Conservation (phyloP, 352 stramenopile genomes). For the Globisporangium echinulatum region DNA sequence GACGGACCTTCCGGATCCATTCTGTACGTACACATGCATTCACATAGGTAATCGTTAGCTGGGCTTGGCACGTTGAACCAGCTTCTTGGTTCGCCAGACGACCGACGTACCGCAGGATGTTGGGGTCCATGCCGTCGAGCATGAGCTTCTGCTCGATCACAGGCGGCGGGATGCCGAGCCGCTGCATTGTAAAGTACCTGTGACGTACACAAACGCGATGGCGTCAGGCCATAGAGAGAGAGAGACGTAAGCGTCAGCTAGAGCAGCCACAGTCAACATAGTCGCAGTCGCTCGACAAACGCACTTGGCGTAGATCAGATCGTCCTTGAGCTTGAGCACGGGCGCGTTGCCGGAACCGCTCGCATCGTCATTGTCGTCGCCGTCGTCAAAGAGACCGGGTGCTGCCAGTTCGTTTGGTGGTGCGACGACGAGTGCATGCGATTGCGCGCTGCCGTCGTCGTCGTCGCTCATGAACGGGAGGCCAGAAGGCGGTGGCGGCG, state of each 20-base stretch:
- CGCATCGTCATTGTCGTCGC: constrained; percentile 18
- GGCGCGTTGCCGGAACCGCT: constrained; percentile 12
- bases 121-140: constrained; percentile 69
- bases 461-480: constrained; percentile 19
- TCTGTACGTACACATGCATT: constrained; percentile 9
- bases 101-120: constrained; percentile 32
- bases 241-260: background rate
- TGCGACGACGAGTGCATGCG: constrained; percentile 26
- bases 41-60: no score
- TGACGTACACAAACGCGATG: no score
- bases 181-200: constrained; percentile 80
- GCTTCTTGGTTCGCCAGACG: no score
- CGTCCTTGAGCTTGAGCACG: constrained; percentile 80
- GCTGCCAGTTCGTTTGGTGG: constrained; percentile 16
- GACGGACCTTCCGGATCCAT: constrained; percentile 80
- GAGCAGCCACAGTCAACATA: no score
- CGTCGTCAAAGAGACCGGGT: constrained; percentile 16
- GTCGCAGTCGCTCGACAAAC: background rate
- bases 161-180: constrained; percentile 61
- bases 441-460: constrained; percentile 12
- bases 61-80: no score
- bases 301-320: constrained; percentile 71
- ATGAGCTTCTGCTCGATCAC: constrained; percentile 77
- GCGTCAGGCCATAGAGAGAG: no score
- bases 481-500: constrained; percentile 22